Percentiles rank a stretch among this genome's conserved stretches.
These are phyloP conservation scores for Curvularia sp. DNA, from an alignment of 2,329 filamentous ascomycete genomes.

Conservation along the genomic window DNA sequence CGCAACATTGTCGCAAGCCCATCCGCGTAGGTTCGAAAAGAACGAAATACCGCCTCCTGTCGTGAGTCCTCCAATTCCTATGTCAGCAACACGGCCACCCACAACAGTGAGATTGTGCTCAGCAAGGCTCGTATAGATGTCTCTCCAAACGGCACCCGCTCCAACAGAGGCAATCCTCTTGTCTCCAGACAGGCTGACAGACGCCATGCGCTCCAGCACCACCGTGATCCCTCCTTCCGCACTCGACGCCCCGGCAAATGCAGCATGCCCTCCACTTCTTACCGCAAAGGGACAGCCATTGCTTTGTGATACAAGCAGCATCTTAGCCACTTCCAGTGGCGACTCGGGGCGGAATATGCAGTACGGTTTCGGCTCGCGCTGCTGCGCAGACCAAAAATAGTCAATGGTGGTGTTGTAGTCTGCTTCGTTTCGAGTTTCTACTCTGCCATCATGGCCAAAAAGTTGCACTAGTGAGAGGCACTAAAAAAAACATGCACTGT, in stretches of 20 bases:
- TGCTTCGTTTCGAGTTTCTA: background rate
- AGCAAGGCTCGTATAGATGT: constrained; percentile 40
- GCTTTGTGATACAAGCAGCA: constrained; percentile 28
- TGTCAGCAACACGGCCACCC: constrained; percentile 38
- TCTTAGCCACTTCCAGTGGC: constrained; percentile 27
- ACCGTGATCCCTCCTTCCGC: constrained; percentile 40
- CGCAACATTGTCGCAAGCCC: constrained; percentile 44
- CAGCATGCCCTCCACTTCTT: constrained; percentile 42
- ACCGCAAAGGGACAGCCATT: constrained; percentile 49
- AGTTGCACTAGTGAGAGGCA: too few relatives aligned
- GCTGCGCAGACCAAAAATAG: constrained; percentile 37
- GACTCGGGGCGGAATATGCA: constrained; percentile 38
- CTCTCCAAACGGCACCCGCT: constrained; percentile 42
- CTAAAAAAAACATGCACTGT: too few relatives aligned
- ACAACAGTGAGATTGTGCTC: constrained; percentile 31
- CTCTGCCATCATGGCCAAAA: background rate
- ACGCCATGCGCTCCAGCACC: constrained; percentile 34
- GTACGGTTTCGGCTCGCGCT: constrained; percentile 24
- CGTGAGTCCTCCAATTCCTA: constrained; percentile 38
- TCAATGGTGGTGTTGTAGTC: constrained; percentile 25
- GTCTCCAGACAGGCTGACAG: constrained; percentile 25
- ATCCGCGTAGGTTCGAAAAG: constrained; percentile 38
- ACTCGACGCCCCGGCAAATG: constrained; percentile 36
- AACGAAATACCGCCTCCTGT: constrained; percentile 41
- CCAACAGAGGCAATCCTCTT: constrained; percentile 35